A percentile compares a stretch with the other conserved stretches of the same genome.
Conservation (phyloP, 805 yeast genomes). For the Kluyveromyces aestuarii region DNA sequence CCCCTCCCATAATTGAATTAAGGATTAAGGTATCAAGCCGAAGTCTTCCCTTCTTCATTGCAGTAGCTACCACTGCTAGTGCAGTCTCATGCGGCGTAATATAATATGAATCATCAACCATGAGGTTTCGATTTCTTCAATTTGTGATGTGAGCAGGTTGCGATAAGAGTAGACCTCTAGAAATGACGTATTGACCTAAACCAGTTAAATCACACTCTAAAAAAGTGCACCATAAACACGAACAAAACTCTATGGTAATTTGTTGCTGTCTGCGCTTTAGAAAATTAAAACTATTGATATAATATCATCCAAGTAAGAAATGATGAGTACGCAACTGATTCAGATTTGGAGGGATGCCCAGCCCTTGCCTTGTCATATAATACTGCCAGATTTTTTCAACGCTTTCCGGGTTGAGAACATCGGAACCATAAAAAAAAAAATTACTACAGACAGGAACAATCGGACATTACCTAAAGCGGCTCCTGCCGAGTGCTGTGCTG, state of each 20-base stretch:
- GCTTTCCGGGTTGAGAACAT: neutral
- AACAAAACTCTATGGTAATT: neutral
- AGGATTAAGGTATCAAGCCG: constrained; percentile 48
- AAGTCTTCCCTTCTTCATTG: constrained; percentile 74
- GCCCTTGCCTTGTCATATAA: neutral
- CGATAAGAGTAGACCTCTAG: constrained; percentile 1
- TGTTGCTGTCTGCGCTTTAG: neutral
- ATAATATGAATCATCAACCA: constrained; percentile 44
- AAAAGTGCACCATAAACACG: neutral
- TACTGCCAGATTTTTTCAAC: neutral
- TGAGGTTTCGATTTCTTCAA: constrained; percentile 3
- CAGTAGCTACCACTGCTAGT: constrained; percentile 73
- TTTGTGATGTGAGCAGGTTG: constrained; percentile 4
- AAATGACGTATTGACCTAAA: neutral
- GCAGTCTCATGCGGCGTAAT: constrained; percentile 77
- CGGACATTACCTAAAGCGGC: neutral
- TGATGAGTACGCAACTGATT: too few species aligned
- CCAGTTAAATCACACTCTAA: neutral
- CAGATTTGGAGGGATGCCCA: neutral
- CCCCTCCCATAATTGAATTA: constrained; percentile 62
- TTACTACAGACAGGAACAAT: neutral
- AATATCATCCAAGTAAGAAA: neutral
- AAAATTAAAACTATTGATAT: neutral
- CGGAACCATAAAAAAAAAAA: neutral
- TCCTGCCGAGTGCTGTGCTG: neutral